Evolutionary conservation across 1,284 basidiomycete species (phyloP).

Genomic region (Hemileia vastatrix): DNA sequence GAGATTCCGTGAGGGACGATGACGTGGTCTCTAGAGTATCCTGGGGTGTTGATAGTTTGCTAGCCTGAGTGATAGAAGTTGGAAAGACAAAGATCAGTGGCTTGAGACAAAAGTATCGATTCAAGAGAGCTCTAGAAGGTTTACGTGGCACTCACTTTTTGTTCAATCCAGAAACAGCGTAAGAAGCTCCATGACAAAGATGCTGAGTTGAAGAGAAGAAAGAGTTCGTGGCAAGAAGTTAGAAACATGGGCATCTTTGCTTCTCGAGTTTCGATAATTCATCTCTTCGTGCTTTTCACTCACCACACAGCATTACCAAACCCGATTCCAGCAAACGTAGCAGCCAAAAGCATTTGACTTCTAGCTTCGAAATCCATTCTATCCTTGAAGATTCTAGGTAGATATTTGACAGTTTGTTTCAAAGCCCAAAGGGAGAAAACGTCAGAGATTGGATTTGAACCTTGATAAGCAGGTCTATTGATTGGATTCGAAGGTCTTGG

Average conservation of each 20-base stretch:
- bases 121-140: background rate
- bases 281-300: background rate
- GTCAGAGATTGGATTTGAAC: slow-evolving; percentile 86
- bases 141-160: too few species aligned
- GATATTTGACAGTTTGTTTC: slow-evolving; percentile 75
- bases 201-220: too few species aligned
- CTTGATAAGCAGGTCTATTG: slow-evolving; percentile 80
- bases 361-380: slow-evolving; percentile 73
- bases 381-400: slow-evolving; percentile 76
- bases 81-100: slow-evolving; percentile 46
- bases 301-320: slow-evolving; percentile 75
- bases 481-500: slow-evolving; percentile 88
- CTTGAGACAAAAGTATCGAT: background rate
- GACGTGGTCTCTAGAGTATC: slow-evolving; percentile 64
- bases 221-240: too few species aligned
- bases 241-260: too few species aligned
- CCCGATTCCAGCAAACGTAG: slow-evolving; percentile 66
- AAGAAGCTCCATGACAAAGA: slow-evolving; percentile 77
- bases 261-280: background rate
- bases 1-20: slow-evolving; percentile 62
- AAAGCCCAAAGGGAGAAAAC: slow-evolving; percentile 94
- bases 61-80: slow-evolving; percentile 64
- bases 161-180: too few species aligned
- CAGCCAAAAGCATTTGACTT: slow-evolving; percentile 65
- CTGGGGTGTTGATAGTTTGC: too few species aligned